Conservation (phyloP, 2,329 filamentous ascomycete species). For the Aspergillus ochraceoroseus region DNA sequence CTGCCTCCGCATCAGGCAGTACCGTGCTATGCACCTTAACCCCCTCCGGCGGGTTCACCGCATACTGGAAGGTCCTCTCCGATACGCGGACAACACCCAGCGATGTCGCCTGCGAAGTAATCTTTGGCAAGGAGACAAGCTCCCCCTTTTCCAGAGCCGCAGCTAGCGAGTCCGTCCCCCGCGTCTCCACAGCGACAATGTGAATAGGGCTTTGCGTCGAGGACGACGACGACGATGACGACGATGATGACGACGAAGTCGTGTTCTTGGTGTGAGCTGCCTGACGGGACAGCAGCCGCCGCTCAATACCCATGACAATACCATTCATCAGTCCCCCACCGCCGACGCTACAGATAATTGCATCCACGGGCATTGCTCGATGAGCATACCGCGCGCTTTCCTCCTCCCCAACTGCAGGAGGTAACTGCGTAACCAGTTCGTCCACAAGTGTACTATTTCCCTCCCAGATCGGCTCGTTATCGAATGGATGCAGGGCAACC, state of each 20-base stretch:
- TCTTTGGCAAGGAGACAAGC: constrained; percentile 61
- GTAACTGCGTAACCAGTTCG: constrained; percentile 42
- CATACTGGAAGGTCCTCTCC: constrained; percentile 62
- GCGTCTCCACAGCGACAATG: constrained; percentile 70
- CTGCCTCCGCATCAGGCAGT: constrained; percentile 71
- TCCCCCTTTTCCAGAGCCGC: constrained; percentile 52
- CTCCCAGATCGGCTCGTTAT: constrained; percentile 45
- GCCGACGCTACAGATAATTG: constrained; percentile 71
- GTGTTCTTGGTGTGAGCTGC: too few species aligned
- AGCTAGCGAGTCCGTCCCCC: constrained; percentile 65
- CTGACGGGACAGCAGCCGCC: constrained; percentile 39
- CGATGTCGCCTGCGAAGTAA: constrained; percentile 70
- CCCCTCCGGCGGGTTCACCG: constrained; percentile 42
- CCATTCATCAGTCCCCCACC: constrained; percentile 77
- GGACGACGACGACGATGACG: too few species aligned
- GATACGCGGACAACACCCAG: constrained; percentile 71
- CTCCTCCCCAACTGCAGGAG: constrained; percentile 31
- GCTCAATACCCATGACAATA: constrained; percentile 63
- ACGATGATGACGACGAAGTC: too few species aligned
- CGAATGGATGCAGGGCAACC: constrained; percentile 44
- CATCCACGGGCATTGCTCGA: constrained; percentile 53
- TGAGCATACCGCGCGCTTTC: constrained; percentile 26
- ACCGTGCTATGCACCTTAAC: constrained; percentile 57
- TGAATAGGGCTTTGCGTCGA: constrained; percentile 39
- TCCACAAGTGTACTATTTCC: constrained; percentile 45